phyloP scores from a whole-genome alignment of 1,139 yeast species.

The Taiozyma onychis region DNA sequence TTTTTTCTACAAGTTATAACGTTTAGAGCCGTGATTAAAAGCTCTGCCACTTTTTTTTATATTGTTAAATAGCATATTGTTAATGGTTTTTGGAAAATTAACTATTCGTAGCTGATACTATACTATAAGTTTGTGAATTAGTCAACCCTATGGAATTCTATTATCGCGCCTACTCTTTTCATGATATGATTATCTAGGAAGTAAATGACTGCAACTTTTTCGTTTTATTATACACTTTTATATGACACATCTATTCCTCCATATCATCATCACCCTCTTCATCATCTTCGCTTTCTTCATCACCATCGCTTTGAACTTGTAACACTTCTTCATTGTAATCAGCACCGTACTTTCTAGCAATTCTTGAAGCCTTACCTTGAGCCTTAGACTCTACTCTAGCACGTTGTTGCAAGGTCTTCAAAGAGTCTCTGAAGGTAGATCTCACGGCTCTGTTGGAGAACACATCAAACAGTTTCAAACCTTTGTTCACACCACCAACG shows the following conservation, averaged over 20 bases:
- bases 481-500: slow-evolving; percentile 84
- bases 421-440: slow-evolving; percentile 54
- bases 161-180: too few relatives aligned
- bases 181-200: not conserved
- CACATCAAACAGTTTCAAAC: slow-evolving; percentile 89
- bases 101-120: too few relatives aligned
- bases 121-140: too few relatives aligned
- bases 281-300: slow-evolving; percentile 51
- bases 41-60: slow-evolving; percentile 1
- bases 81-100: not conserved
- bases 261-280: slow-evolving; percentile 25
- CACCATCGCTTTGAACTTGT: slow-evolving; percentile 54
- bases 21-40: not conserved
- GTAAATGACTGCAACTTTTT: not conserved
- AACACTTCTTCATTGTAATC: slow-evolving; percentile 48
- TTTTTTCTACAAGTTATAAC: slow-evolving; percentile 1
- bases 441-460: slow-evolving; percentile 80
- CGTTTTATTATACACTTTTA: not conserved
- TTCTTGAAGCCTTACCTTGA: slow-evolving; percentile 60
- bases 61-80: slow-evolving; percentile 4
- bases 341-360: slow-evolving; percentile 57
- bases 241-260: slow-evolving; percentile 3
- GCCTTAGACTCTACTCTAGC: slow-evolving; percentile 55
- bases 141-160: too few relatives aligned
- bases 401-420: slow-evolving; percentile 43